A percentile compares a stretch with the other conserved stretches of the same genome.
phyloP scores from a whole-genome alignment of 106 monocot species.

The Allium sativum region DNA sequence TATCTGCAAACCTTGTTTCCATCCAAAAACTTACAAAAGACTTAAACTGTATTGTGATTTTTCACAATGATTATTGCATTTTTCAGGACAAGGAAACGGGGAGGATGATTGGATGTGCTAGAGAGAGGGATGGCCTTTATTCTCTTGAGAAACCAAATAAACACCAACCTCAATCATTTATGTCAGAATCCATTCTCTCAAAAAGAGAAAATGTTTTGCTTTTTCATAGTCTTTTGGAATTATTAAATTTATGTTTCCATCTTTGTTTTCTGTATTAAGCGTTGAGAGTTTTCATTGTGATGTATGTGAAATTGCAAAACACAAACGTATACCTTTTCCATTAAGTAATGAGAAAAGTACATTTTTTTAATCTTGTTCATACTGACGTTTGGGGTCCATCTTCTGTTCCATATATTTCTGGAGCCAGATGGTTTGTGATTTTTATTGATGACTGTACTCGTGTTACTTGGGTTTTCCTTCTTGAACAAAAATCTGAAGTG shows the following conservation, averaged over 20 bases:
- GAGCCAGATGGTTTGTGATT: conserved; percentile 3
- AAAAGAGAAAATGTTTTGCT: conserved; percentile 1
- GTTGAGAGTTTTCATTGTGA: conserved; percentile 7
- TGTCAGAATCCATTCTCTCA: background rate
- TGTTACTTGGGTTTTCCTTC: conserved; percentile 5
- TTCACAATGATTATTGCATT: background rate
- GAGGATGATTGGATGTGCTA: background rate
- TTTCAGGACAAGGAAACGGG: conserved; percentile 6
- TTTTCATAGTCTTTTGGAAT: background rate
- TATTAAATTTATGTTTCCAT: conserved; percentile 4
- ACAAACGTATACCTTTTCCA: background rate
- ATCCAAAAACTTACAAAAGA: conserved; percentile 1
- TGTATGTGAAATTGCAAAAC: conserved; percentile 6
- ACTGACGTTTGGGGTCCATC: background rate
- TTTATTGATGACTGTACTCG: conserved; percentile 6
- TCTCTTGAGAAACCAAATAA: background rate
- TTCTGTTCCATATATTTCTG: background rate
- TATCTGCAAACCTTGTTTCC: background rate
- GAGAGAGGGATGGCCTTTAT: conserved; percentile 1
- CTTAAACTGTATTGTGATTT: background rate
- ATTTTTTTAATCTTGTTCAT: conserved; percentile 2
- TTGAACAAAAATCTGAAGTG: background rate
- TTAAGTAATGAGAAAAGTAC: background rate
- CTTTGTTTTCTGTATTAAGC: background rate
- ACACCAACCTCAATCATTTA: background rate